Conservation (phyloP, 176 grass and related monocot genomes). For the Carex cristatella region DNA sequence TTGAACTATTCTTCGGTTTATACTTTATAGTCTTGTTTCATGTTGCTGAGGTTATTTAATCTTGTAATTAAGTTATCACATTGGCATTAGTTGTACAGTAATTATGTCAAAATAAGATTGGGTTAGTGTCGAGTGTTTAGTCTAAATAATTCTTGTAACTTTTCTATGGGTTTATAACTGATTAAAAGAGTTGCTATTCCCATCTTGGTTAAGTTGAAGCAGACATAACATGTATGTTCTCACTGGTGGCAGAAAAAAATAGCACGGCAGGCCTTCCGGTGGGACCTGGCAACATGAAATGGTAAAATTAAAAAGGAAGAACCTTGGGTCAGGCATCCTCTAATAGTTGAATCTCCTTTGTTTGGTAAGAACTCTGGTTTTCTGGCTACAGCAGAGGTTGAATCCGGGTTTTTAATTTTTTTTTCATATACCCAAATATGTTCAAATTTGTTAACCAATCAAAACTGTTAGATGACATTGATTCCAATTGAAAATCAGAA, state of each 20-base stretch:
- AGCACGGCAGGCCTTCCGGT: neutral
- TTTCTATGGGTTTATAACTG: neutral
- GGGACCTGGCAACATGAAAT: neutral
- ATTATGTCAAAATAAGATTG: neutral
- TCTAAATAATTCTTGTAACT: neutral
- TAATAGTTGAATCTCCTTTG: neutral
- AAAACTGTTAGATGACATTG: neutral
- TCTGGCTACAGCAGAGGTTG: neutral
- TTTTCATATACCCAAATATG: neutral
- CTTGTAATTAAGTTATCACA: conserved; percentile 9
- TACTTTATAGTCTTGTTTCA: neutral
- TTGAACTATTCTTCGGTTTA: neutral
- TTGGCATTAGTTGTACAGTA: conserved; percentile 10
- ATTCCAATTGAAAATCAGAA: neutral
- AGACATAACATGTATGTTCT: neutral
- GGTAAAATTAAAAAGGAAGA: neutral
- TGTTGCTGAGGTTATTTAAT: neutral
- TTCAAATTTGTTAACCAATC: neutral
- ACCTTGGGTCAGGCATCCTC: neutral
- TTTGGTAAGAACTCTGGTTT: neutral
- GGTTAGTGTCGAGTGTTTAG: neutral
- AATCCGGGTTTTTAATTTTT: neutral
- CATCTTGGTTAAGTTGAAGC: neutral
- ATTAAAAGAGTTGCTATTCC: neutral
- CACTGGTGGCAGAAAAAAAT: neutral